These are phyloP conservation scores for Barnettozyma populi DNA, from an alignment of 805 yeast genomes.

Conservation along the genomic window DNA sequence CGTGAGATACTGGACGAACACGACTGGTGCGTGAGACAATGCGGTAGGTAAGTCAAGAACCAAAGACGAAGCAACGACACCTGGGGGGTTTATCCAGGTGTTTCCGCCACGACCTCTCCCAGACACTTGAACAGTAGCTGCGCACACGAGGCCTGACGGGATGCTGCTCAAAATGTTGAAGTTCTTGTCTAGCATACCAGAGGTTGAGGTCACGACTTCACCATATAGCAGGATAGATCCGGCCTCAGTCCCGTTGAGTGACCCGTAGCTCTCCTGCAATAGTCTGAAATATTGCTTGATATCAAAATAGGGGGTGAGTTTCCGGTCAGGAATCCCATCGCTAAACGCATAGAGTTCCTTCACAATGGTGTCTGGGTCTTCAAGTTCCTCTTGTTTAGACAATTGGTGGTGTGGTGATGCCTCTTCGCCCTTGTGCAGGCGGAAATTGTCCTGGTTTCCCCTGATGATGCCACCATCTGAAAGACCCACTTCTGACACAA, in stretches of 20 bases:
- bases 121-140: slow-evolving; percentile 79
- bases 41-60: slow-evolving; percentile 49
- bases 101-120: slow-evolving; percentile 96
- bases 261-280: slow-evolving; percentile 32
- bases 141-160: slow-evolving; percentile 62
- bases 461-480: slow-evolving; percentile 35
- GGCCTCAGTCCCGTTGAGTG: slow-evolving; percentile 30
- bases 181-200: slow-evolving; percentile 71
- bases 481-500: slow-evolving; percentile 33
- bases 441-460: slow-evolving; percentile 53
- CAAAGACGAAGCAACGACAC: slow-evolving; percentile 80
- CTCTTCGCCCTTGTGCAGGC: slow-evolving; percentile 38
- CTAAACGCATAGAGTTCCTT: slow-evolving; percentile 50
- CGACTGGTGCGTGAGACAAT: slow-evolving; percentile 52
- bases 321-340: slow-evolving; percentile 42
- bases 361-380: slow-evolving; percentile 50
- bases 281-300: slow-evolving; percentile 46
- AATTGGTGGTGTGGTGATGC: slow-evolving; percentile 19
- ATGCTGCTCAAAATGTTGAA: slow-evolving; percentile 47
- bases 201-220: slow-evolving; percentile 89
- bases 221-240: slow-evolving; percentile 72
- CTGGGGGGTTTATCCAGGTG: slow-evolving; percentile 91
- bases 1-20: slow-evolving; percentile 80
- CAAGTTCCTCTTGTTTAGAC: slow-evolving; percentile 30
- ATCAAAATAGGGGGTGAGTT: slow-evolving; percentile 69